Evolutionary conservation across 2,329 filamentous ascomycete genomes (phyloP).

Genomic region (Tolypocladium album): DNA sequence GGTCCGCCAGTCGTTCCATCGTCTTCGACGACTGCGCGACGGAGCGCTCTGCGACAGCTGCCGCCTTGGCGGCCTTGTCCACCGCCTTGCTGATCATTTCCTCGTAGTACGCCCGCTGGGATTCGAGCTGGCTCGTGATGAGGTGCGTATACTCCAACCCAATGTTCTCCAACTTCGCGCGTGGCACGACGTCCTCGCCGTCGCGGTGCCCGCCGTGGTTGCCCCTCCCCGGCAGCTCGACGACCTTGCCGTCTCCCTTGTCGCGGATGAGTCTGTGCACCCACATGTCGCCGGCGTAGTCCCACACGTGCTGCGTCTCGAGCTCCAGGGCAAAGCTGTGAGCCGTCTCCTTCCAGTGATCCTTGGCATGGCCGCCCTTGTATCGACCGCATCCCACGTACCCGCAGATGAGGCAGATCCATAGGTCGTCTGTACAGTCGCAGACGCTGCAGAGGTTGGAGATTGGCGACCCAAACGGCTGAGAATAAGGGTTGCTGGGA

Average conservation of each 20-base stretch:
- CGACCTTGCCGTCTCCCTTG: slow-evolving; percentile 84
- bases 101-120: slow-evolving; percentile 87
- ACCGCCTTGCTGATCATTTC: slow-evolving; percentile 81
- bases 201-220: slow-evolving; percentile 19
- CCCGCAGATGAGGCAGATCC: slow-evolving; percentile 92
- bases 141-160: slow-evolving; percentile 92
- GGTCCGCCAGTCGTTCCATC: slow-evolving; percentile 33
- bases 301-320: slow-evolving; percentile 91
- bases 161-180: slow-evolving; percentile 63
- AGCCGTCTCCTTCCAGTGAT: slow-evolving; percentile 80
- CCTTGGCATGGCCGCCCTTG: slow-evolving; percentile 85
- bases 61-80: slow-evolving; percentile 74
- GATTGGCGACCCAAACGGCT: slow-evolving; percentile 46
- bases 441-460: slow-evolving; percentile 74
- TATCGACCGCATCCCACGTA: slow-evolving; percentile 91
- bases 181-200: slow-evolving; percentile 59
- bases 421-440: slow-evolving; percentile 71
- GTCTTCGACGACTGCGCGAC: slow-evolving; percentile 36
- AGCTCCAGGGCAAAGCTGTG: slow-evolving; percentile 93
- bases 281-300: slow-evolving; percentile 91
- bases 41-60: slow-evolving; percentile 54
- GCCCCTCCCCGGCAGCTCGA: slow-evolving; percentile 65
- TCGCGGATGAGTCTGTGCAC: slow-evolving; percentile 92
- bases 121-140: slow-evolving; percentile 84
- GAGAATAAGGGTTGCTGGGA: slow-evolving; percentile 36